A percentile compares a stretch with the other conserved stretches of the same genome.
phyloP scores from a whole-genome alignment of 2,329 filamentous ascomycete species.

The Talaromyces amestolkiae region DNA sequence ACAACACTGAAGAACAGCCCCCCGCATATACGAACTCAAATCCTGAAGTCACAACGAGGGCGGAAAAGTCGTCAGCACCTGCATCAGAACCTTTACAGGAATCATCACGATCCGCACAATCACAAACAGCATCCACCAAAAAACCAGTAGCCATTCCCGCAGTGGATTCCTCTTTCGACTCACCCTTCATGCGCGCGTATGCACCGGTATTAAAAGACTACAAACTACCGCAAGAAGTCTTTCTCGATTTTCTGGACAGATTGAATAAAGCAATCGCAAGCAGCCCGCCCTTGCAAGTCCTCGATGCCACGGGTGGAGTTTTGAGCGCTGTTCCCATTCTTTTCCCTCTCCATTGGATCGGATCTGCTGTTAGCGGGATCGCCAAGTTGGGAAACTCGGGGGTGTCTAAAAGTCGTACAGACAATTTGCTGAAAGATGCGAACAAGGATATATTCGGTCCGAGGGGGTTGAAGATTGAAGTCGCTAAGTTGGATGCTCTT shows the following conservation, averaged over 20 bases:
- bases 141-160: slow-evolving; percentile 14
- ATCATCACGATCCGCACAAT: not conserved
- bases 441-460: slow-evolving; percentile 29
- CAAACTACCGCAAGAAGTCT: slow-evolving; percentile 13
- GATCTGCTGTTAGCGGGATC: slow-evolving; percentile 25
- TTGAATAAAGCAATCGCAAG: slow-evolving; percentile 27
- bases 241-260: slow-evolving; percentile 29
- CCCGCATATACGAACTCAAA: slow-evolving; percentile 5
- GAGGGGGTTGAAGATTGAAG: slow-evolving; percentile 27
- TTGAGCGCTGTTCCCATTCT: slow-evolving; percentile 27
- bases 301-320: slow-evolving; percentile 29
- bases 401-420: slow-evolving; percentile 27
- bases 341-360: slow-evolving; percentile 27
- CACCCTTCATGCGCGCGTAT: slow-evolving; percentile 13
- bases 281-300: slow-evolving; percentile 29
- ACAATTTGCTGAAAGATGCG: slow-evolving; percentile 24
- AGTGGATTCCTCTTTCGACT: slow-evolving; percentile 7
- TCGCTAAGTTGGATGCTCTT: slow-evolving; percentile 29
- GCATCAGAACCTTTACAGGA: not conserved
- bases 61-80: not conserved
- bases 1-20: not conserved
- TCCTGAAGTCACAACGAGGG: not conserved
- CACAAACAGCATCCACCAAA: not conserved
- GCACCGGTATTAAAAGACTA: slow-evolving; percentile 9
- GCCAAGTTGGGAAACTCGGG: slow-evolving; percentile 25